Evolutionary conservation across 2,329 filamentous ascomycete genomes (phyloP).

Genomic region (Hypoxylon sp.): DNA sequence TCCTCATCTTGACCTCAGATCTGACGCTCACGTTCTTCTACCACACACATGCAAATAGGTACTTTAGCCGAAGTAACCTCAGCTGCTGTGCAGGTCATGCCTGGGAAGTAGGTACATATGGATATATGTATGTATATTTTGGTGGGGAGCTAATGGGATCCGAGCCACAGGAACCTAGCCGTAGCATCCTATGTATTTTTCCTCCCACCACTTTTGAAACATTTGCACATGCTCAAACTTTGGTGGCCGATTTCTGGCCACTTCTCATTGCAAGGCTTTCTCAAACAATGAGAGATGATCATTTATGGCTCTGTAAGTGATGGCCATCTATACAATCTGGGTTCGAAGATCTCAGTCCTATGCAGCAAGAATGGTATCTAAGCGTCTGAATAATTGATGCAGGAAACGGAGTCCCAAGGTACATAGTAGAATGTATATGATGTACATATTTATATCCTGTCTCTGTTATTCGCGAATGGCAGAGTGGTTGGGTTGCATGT

Average conservation of each 20-base stretch:
- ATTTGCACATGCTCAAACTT: slow-evolving; percentile 25
- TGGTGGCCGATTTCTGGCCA: neutral
- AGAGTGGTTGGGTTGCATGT: slow-evolving; percentile 39
- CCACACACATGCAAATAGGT: neutral
- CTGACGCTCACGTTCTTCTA: neutral
- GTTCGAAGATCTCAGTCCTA: neutral
- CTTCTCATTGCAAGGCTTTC: neutral
- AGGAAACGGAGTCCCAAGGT: neutral
- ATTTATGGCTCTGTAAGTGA: neutral
- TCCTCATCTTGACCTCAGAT: slow-evolving; percentile 1
- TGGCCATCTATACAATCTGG: neutral
- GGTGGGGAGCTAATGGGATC: slow-evolving; percentile 10
- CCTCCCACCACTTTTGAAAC: slow-evolving; percentile 6
- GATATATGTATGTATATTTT: neutral
- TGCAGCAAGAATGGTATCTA: neutral
- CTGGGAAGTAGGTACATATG: no score
- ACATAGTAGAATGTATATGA: neutral
- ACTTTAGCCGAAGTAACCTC: neutral
- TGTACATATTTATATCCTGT: slow-evolving; percentile 3
- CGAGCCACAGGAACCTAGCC: slow-evolving; percentile 14
- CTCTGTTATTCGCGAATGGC: slow-evolving; percentile 2
- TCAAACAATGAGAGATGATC: neutral
- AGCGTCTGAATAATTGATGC: neutral
- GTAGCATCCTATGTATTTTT: slow-evolving; percentile 23
- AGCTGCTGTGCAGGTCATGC: neutral